phyloP scores from a whole-genome alignment of 768 basidiomycete species.

The Tricholoma sp. region DNA sequence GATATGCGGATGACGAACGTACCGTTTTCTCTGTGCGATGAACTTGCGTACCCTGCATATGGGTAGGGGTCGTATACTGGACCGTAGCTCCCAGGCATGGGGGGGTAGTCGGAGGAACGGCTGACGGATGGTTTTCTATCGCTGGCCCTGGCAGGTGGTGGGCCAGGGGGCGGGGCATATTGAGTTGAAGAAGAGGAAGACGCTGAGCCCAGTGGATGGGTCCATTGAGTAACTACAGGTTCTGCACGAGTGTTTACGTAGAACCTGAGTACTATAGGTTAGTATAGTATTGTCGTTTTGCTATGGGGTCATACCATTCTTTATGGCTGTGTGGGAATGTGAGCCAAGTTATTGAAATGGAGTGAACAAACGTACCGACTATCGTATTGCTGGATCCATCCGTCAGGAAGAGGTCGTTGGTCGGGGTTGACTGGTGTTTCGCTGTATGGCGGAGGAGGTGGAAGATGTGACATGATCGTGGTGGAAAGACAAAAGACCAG shows the following conservation, averaged over 20 bases:
- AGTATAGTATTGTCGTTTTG: not conserved
- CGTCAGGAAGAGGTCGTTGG: conserved; percentile 53
- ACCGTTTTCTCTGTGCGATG: too few relatives aligned
- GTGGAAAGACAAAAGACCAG: conserved; percentile 5
- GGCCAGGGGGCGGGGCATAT: conserved; percentile 36
- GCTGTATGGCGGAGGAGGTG: conserved; percentile 37
- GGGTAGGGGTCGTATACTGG: too few relatives aligned
- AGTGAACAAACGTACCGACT: conserved; percentile 43
- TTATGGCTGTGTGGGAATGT: conserved; percentile 42
- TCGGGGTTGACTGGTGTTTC: conserved; percentile 41
- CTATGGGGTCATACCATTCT: conserved; percentile 45
- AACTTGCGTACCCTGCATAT: too few relatives aligned
- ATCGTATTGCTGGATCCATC: conserved; percentile 70
- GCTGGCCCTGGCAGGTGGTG: conserved; percentile 46
- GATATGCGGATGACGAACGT: too few relatives aligned
- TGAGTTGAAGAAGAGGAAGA: conserved; percentile 26
- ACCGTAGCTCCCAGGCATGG: too few relatives aligned
- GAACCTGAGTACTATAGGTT: conserved; percentile 44
- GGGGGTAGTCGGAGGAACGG: too few relatives aligned
- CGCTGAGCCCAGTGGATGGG: conserved; percentile 58
- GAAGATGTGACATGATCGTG: conserved; percentile 36
- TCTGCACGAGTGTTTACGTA: conserved; percentile 64
- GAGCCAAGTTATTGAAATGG: conserved; percentile 15
- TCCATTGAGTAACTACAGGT: conserved; percentile 67
- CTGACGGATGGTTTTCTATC: not conserved